Evolutionary conservation across 768 basidiomycete species (phyloP), one percentile per base, ranked within the genome.

Genomic region (Lentinula sp.): DNA sequence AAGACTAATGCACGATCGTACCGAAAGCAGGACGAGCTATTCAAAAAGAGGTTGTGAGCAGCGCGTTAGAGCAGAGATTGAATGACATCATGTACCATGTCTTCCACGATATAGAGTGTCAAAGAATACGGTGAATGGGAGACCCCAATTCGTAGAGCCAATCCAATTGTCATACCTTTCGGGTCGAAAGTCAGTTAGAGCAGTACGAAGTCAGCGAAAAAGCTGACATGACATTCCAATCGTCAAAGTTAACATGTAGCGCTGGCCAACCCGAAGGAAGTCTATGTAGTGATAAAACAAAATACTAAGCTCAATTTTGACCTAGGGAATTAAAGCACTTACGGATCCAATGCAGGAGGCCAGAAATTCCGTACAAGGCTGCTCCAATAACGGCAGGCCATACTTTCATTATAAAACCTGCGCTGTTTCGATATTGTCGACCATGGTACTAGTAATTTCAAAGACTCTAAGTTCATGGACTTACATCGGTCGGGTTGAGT

Each of bases 151-250:
- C 45, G 41, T 1, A 59, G 4, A 6, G 37, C 7, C 43, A 59
- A n/a, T 10, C 57, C 57, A 18, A 59, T 7, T 35, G 45, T 48
- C 57, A 59, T 59, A 20, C 32, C 57, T 59, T 33, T 13, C 5
- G 7, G 15, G 4, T 32, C 45, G n/a, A 4, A 9, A 7, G 13
- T 59, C 33, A 59, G n/a, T 16, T 9, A 12, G 9, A n/a, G 3
- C 4, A 36, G 4, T 28, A n/a, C 18, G 2, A 20, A 37, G 32
- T 28, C 28, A 0, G 28, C 28, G 18, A 4, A 15, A 28, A 28
- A 28, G 60, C 54, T 12, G 49, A 66, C 66, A 50, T 4, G 60
- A 58, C 66, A 67, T 66, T 35, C 66, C 66, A 9, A 67, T 37
- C 1, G 61, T 57, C 53, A 67, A 55, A 1, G 61, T 36, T 37